Evolutionary conservation across 2,329 filamentous ascomycete species (phyloP).

Genomic region (Fusarium torreyae): DNA sequence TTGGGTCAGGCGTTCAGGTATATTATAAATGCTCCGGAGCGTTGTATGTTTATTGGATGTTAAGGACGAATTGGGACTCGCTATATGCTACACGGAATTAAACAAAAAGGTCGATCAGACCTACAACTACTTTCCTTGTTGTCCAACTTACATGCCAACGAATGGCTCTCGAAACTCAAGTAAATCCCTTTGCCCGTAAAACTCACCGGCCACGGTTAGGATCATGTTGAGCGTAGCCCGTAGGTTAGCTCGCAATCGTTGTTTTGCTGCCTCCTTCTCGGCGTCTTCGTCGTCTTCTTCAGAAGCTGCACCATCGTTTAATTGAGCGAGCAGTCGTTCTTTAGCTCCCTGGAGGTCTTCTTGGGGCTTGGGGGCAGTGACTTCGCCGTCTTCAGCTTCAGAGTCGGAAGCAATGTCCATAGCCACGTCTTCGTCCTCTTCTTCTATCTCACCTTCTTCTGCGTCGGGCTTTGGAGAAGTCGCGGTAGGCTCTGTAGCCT

Average conservation of each 20-base stretch:
- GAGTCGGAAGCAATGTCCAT: slow-evolving; percentile 61
- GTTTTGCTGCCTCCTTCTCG: slow-evolving; percentile 49
- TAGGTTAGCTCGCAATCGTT: slow-evolving; percentile 64
- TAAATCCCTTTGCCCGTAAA: slow-evolving; percentile 90
- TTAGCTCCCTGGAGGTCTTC: slow-evolving; percentile 65
- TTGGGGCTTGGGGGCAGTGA: slow-evolving; percentile 41
- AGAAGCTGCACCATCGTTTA: slow-evolving; percentile 52
- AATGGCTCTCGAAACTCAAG: slow-evolving; percentile 80
- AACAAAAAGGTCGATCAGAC: slow-evolving; percentile 28
- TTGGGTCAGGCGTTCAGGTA: slow-evolving; percentile 43
- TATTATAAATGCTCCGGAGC: slow-evolving; percentile 44
- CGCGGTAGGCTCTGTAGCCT: background rate
- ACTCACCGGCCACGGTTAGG: slow-evolving; percentile 86
- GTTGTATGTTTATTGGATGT: slow-evolving; percentile 31
- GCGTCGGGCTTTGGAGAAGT: slow-evolving; percentile 22
- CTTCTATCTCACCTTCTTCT: slow-evolving; percentile 50
- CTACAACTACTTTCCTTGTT: slow-evolving; percentile 15
- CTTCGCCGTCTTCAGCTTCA: slow-evolving; percentile 57
- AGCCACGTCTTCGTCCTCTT: slow-evolving; percentile 54
- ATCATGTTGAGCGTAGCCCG: slow-evolving; percentile 92
- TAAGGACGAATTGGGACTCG: slow-evolving; percentile 22
- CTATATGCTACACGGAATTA: slow-evolving; percentile 34
- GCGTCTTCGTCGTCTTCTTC: slow-evolving; percentile 49
- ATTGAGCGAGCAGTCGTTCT: slow-evolving; percentile 62
- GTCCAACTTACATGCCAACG: slow-evolving; percentile 58